phyloP scores from a whole-genome alignment of 1,139 yeast species.

The Meyerozyma carpophila region DNA sequence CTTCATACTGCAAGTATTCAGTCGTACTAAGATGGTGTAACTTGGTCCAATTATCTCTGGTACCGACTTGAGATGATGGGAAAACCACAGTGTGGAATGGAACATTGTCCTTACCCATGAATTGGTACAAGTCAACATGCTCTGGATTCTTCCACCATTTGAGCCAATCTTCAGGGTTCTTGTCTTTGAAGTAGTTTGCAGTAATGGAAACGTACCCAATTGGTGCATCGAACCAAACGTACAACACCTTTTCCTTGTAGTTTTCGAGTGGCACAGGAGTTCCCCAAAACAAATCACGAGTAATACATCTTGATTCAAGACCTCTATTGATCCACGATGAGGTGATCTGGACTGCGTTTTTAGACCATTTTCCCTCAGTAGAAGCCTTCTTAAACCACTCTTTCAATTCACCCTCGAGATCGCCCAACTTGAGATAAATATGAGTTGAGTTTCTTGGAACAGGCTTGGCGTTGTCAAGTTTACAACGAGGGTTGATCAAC shows the following conservation, averaged over 20 bases:
- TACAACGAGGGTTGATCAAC: constrained; percentile 90
- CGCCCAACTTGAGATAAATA: constrained; percentile 75
- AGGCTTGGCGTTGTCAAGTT: constrained; percentile 80
- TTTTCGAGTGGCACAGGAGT: constrained; percentile 90
- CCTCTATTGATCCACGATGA: constrained; percentile 94
- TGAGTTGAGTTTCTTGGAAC: constrained; percentile 79
- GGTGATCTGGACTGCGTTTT: constrained; percentile 82
- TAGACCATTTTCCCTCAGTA: constrained; percentile 81
- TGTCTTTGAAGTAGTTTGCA: constrained; percentile 72
- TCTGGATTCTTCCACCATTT: constrained; percentile 92
- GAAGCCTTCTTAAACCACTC: constrained; percentile 70
- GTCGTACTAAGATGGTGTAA: constrained; percentile 89
- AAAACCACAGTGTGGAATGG: constrained; percentile 98
- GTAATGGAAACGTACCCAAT: constrained; percentile 96
- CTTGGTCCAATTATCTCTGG: constrained; percentile 84
- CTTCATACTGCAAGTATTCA: constrained; percentile 94
- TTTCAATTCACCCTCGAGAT: constrained; percentile 68
- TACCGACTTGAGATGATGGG: constrained; percentile 90
- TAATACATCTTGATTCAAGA: constrained; percentile 88
- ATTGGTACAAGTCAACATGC: constrained; percentile 79
- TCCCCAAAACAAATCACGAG: constrained; percentile 97
- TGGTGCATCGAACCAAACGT: constrained; percentile 98
- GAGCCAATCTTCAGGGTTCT: constrained; percentile 53
- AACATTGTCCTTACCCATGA: constrained; percentile 99
- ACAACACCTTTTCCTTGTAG: constrained; percentile 81